Percentiles rank a stretch among this genome's conserved stretches.
phyloP scores from a whole-genome alignment of 257 asterid species.

The Primulina tabacum region DNA sequence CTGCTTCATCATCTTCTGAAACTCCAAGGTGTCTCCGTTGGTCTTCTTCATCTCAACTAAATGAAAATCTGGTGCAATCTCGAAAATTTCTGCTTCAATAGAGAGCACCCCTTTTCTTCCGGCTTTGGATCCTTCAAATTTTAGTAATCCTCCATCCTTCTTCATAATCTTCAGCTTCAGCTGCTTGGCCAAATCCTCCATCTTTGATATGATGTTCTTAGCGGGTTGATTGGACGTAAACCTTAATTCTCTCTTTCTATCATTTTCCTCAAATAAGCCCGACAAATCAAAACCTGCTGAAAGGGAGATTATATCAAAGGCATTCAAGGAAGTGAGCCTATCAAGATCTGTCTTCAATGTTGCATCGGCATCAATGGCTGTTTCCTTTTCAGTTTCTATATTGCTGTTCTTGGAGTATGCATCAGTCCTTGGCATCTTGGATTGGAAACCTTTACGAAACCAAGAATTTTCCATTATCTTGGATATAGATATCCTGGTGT shows the following conservation, averaged over 20 bases:
- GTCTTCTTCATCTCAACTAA: constrained; percentile 66
- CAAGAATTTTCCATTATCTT: constrained; percentile 67
- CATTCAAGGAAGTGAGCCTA: constrained; percentile 54
- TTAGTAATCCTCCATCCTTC: constrained; percentile 59
- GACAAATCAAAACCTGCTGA: constrained; percentile 80
- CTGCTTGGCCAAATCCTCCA: constrained; percentile 59
- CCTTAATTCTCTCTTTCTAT: constrained; percentile 41
- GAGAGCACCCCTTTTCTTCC: constrained; percentile 65
- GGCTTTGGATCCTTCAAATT: constrained; percentile 46
- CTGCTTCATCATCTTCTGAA: constrained; percentile 56
- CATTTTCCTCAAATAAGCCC: constrained; percentile 54
- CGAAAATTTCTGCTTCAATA: constrained; percentile 69
- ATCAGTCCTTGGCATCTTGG: constrained; percentile 16
- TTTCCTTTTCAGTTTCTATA: constrained; percentile 13
- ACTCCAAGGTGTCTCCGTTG: constrained; percentile 70
- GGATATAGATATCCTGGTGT: constrained; percentile 55
- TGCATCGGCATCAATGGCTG: constrained; percentile 19
- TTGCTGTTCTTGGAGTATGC: neutral
- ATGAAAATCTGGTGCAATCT: constrained; percentile 54
- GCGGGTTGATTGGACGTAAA: constrained; percentile 59
- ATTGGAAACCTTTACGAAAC: constrained; percentile 46
- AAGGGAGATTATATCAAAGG: constrained; percentile 75
- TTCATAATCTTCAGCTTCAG: constrained; percentile 57
- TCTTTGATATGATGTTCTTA: constrained; percentile 51
- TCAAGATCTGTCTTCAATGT: constrained; percentile 32